phyloP scores from a whole-genome alignment of 2,329 filamentous ascomycete genomes.

The Fusarium sp. region DNA sequence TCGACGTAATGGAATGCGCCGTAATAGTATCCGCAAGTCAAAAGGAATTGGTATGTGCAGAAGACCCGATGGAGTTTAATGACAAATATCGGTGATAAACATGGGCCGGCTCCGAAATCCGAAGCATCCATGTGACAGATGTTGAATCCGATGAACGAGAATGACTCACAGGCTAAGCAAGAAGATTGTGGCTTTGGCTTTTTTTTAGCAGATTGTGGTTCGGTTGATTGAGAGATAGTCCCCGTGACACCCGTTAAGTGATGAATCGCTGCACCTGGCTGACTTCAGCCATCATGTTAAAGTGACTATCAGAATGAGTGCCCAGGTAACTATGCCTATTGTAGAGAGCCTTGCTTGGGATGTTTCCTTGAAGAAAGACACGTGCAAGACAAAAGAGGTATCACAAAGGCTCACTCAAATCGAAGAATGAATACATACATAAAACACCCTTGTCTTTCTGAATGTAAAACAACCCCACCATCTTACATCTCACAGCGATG shows the following conservation, averaged over 20 bases:
- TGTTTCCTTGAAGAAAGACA: not conserved
- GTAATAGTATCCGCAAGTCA: not conserved
- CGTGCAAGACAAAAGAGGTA: not conserved
- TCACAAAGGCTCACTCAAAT: slow-evolving; percentile 4
- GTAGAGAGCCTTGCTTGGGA: not conserved
- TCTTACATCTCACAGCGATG: slow-evolving; percentile 6
- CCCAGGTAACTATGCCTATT: slow-evolving; percentile 1
- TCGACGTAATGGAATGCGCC: not conserved
- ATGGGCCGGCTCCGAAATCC: slow-evolving; percentile 40
- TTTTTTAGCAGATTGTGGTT: slow-evolving; percentile 13
- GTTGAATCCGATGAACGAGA: slow-evolving; percentile 18
- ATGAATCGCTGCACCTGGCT: slow-evolving; percentile 5
- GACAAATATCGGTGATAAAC: slow-evolving; percentile 44
- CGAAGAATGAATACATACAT: not conserved
- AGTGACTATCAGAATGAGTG: not conserved
- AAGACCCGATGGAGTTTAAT: slow-evolving; percentile 21
- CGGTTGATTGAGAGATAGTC: not conserved
- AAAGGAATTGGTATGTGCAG: not conserved
- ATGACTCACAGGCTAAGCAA: slow-evolving; percentile 36
- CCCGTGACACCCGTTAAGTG: slow-evolving; percentile 8
- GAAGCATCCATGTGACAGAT: slow-evolving; percentile 14
- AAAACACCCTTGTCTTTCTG: not conserved
- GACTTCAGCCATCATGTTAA: slow-evolving; percentile 1
- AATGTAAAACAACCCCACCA: slow-evolving; percentile 24
- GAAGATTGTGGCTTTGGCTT: slow-evolving; percentile 7